Base-by-base conservation (phyloP, 1,284 basidiomycete species). In the Ceratobasidium sp. region DNA sequence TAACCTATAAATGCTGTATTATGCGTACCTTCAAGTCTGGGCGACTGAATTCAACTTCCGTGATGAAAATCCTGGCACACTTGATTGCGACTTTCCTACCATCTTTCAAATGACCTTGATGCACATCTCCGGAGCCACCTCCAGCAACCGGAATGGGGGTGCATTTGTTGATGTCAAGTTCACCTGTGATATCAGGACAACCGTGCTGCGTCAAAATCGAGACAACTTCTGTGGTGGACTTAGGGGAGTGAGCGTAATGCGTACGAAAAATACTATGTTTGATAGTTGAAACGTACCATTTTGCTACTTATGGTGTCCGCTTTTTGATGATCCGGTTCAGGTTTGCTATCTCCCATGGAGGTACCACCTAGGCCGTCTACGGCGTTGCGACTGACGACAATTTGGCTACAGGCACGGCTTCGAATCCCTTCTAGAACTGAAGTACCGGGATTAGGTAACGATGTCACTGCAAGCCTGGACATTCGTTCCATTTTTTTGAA, bases 71-170 rank as follows among this genome's bases (percentile, higher is more conserved):
- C 4, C 66, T 44, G 1, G 50, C 48, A 23, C 66, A 70, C 52
- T 70, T 70, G 52, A 70, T 70, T 1, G 68, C 68, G 15, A 70
- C 17, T 23, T 70, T 38, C 2, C 17, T 23, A 12, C 54, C 68
- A 12, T 1, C 28, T 28, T 15, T 26, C 38, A 56, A 23, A 10
- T 42, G 10, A 0, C 54, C 68, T 40, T 57, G 52, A 12, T 59
- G 59, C 1, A 70, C 38, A 13, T 70, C 68, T 2, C 68, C 52
- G 52, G 59, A 70, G 3, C 68, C 54, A 4, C 68, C 68, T 4
- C 50, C 68, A 23, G 68, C 68, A 44, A 42, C n/a, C 1, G 68
- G 52, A n/a, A 1, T 7, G 15, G 20, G 5, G n/a, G 15, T 33
- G 17, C 54, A 70, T 15, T 23, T 20, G 17, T 0, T 15, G 9